Evolutionary conservation across 2,329 filamentous ascomycete species (phyloP).

Genomic region (Ceratocystis diversiconidia): DNA sequence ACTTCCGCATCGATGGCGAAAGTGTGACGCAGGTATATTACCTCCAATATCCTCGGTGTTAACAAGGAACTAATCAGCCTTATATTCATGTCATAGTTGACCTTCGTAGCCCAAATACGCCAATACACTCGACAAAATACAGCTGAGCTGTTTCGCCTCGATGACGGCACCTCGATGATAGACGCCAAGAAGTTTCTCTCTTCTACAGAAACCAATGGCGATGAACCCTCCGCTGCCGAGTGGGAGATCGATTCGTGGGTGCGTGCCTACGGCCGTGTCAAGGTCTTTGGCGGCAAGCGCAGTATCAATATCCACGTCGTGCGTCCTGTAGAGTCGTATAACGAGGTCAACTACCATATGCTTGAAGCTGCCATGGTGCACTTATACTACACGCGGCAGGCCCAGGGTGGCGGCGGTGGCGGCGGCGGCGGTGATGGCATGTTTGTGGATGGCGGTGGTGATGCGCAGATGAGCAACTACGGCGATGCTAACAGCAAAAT

Average conservation of each 20-base stretch:
- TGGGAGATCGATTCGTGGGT: conserved; percentile 66
- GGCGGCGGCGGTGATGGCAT: conserved; percentile 34
- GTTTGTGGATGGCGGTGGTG: conserved; percentile 39
- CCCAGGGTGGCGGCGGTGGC: conserved; percentile 29
- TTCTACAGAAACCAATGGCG: conserved; percentile 24
- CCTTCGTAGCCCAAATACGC: conserved; percentile 82
- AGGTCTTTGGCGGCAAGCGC: conserved; percentile 69
- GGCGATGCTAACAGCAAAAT: conserved; percentile 25
- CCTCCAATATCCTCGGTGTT: too few species aligned
- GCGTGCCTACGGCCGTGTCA: conserved; percentile 72
- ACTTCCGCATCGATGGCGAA: conserved; percentile 70
- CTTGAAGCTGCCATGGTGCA: conserved; percentile 84
- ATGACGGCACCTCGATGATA: conserved; percentile 85
- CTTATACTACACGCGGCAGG: conserved; percentile 64
- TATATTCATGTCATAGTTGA: conserved; percentile 27
- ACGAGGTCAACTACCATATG: conserved; percentile 86
- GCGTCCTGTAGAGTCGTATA: conserved; percentile 66
- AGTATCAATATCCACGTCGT: conserved; percentile 71
- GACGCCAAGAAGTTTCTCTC: conserved; percentile 64
- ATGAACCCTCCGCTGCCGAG: conserved; percentile 27
- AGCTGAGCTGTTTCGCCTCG: conserved; percentile 82
- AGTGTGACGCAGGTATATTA: conserved; percentile 45
- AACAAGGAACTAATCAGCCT: neutral
- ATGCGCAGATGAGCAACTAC: conserved; percentile 26
- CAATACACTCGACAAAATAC: conserved; percentile 75